Conservation (phyloP, 2,329 filamentous ascomycete species). For the Geosmithia morbida region DNA sequence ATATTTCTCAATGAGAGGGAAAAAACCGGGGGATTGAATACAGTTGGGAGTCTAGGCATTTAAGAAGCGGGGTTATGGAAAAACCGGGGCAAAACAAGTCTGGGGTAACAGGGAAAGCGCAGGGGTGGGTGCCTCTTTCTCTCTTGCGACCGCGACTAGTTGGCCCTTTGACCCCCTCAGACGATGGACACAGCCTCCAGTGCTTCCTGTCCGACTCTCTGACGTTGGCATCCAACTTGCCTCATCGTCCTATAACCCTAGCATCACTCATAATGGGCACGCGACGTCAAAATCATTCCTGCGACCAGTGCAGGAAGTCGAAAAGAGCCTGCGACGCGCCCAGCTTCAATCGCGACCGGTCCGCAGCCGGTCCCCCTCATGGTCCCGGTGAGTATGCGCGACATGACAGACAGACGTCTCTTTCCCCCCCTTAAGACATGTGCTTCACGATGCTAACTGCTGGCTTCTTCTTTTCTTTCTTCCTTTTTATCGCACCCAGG, state of each 20-base stretch:
- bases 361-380: background rate
- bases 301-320: conserved; percentile 11
- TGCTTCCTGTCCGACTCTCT: background rate
- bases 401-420: background rate
- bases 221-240: background rate
- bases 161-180: background rate
- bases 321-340: conserved; percentile 10
- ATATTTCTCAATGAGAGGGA: background rate
- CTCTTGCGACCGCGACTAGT: background rate
- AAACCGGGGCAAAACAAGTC: background rate
- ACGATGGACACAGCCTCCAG: background rate
- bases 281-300: conserved; percentile 6
- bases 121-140: background rate
- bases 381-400: background rate
- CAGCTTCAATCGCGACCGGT: background rate
- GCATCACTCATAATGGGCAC: background rate
- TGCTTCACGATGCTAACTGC: background rate
- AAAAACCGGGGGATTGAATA: background rate
- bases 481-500: background rate
- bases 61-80: background rate
- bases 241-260: background rate
- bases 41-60: background rate
- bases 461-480: background rate
- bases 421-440: background rate
- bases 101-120: background rate